phyloP scores from a whole-genome alignment of 148 eudicot genomes.

The Camellia lanceoleosa region DNA sequence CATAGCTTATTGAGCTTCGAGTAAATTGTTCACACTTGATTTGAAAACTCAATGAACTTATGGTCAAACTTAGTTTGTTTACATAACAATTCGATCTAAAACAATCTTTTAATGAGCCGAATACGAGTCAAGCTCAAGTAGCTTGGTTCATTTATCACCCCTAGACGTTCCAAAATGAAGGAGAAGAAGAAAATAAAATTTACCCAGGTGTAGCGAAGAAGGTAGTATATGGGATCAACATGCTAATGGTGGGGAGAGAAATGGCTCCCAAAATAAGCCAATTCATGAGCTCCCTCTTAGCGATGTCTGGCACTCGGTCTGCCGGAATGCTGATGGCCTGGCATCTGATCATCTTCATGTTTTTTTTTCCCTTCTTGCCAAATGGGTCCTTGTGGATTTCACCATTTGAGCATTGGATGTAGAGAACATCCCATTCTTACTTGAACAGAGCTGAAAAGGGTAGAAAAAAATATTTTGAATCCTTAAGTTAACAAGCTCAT shows the following conservation, averaged over 20 bases:
- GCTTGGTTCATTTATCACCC: no score
- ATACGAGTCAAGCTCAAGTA: no score
- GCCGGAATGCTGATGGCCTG: constrained; percentile 71
- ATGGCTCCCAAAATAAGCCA: constrained; percentile 63
- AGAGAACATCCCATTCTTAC: constrained; percentile 54
- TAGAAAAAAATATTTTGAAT: not conserved
- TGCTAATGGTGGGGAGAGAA: constrained; percentile 63
- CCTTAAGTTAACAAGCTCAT: not conserved
- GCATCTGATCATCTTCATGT: constrained; percentile 51
- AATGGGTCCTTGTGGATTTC: constrained; percentile 18
- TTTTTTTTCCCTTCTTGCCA: constrained; percentile 28
- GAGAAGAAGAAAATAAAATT: not conserved
- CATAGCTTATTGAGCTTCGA: no score
- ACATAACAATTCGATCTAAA: no score
- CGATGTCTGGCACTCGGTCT: constrained; percentile 84
- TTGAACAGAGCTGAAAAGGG: constrained; percentile 47
- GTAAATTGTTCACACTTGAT: no score
- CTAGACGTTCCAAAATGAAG: no score
- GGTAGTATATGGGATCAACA: constrained; percentile 58
- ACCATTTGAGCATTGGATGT: constrained; percentile 15
- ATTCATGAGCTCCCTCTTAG: constrained; percentile 62
- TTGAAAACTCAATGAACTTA: no score
- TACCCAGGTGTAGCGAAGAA: constrained; percentile 89
- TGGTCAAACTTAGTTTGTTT: no score
- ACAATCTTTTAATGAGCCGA: no score